These are phyloP conservation scores for Daldinia childiae DNA, from an alignment of 495 filamentous ascomycete genomes.

Conservation along the genomic window DNA sequence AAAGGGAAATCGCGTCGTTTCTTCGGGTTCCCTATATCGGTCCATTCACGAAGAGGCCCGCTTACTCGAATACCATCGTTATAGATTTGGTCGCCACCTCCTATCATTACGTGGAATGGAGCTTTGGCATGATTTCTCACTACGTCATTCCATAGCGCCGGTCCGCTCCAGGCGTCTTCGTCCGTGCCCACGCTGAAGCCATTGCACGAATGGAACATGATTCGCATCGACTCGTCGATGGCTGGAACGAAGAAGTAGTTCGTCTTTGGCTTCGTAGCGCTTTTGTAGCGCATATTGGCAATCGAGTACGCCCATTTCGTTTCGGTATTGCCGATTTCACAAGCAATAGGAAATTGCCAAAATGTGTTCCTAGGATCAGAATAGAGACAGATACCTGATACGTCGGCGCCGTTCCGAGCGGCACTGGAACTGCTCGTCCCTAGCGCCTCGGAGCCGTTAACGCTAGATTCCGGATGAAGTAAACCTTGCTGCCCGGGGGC, in stretches of 20 bases:
- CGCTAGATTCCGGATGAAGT: constrained; percentile 14
- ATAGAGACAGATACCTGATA: constrained; percentile 73
- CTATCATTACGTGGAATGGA: constrained; percentile 95
- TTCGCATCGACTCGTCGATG: constrained; percentile 83
- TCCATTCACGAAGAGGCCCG: constrained; percentile 83
- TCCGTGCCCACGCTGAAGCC: constrained; percentile 95
- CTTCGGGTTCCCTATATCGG: constrained; percentile 79
- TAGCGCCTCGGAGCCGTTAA: constrained; percentile 22
- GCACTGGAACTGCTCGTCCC: constrained; percentile 9
- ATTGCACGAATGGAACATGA: constrained; percentile 97
- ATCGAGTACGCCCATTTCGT: constrained; percentile 69
- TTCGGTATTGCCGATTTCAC: constrained; percentile 65
- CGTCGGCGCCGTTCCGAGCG: constrained; percentile 39
- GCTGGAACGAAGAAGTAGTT: constrained; percentile 80
- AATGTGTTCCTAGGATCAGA: constrained; percentile 80
- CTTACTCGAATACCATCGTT: constrained; percentile 87
- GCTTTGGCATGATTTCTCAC: constrained; percentile 71
- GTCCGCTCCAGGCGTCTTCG: constrained; percentile 82
- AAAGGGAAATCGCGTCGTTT: constrained; percentile 83
- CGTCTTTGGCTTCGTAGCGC: constrained; percentile 56
- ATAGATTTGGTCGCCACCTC: constrained; percentile 95
- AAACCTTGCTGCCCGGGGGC: constrained; percentile 29
- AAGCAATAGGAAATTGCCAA: constrained; percentile 76
- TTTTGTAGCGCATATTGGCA: constrained; percentile 55
- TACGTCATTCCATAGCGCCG: constrained; percentile 91